These are phyloP conservation scores for Cladorrhinum samala DNA, from an alignment of 495 filamentous ascomycete genomes.

Conservation along the genomic window DNA sequence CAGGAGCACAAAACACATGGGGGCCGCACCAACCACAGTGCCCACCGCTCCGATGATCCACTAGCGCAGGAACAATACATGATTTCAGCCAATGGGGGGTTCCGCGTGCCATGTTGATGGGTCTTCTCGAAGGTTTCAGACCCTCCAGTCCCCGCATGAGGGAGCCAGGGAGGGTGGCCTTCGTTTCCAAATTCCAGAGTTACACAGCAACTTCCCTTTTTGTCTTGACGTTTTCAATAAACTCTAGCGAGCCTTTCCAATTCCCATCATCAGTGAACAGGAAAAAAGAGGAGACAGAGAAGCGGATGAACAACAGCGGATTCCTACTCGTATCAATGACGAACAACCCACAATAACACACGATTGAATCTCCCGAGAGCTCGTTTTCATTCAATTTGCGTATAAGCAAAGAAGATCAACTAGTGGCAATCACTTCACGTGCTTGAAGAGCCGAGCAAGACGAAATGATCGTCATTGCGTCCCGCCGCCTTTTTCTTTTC, in stretches of 20 bases:
- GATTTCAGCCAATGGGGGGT: conserved; percentile 14
- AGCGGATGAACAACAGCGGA: not conserved
- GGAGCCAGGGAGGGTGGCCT: conserved; percentile 1
- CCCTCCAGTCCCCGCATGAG: conserved; percentile 5
- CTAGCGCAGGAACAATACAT: conserved; percentile 21
- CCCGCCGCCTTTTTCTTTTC: not conserved
- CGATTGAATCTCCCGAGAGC: not conserved
- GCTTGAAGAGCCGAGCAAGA: not conserved
- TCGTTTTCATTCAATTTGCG: no score
- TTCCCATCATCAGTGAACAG: not conserved
- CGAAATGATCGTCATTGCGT: not conserved
- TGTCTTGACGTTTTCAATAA: not conserved
- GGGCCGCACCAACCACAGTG: not conserved
- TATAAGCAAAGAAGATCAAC: no score
- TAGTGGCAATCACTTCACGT: no score
- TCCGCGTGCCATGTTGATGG: conserved; percentile 17
- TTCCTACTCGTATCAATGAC: not conserved
- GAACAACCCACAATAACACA: not conserved
- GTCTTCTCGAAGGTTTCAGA: conserved; percentile 26
- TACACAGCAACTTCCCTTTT: conserved; percentile 10
- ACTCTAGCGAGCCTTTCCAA: no score
- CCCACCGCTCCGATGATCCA: conserved; percentile 1
- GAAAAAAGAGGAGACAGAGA: not conserved
- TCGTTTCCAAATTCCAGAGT: not conserved
- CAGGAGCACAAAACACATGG: not conserved